Percentiles rank a stretch among this genome's conserved stretches.
Evolutionary conservation across 768 basidiomycete genomes (phyloP).

Genomic region (Lactarius sp.): DNA sequence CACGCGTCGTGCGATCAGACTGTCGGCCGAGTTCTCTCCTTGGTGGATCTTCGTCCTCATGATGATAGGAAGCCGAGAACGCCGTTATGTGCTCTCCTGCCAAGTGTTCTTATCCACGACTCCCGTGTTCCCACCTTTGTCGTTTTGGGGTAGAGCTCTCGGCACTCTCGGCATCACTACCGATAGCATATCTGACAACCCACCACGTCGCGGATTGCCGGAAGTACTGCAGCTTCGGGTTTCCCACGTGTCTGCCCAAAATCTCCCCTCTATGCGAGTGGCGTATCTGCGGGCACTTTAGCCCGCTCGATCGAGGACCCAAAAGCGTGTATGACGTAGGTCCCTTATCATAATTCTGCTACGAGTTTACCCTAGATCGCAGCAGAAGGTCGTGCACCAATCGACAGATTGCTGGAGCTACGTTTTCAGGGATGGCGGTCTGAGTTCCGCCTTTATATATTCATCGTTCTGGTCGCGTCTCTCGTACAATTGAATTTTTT

Average conservation of each 20-base stretch:
- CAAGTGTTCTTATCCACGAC: constrained; percentile 45
- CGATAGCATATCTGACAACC: constrained; percentile 41
- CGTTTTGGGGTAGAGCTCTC: constrained; percentile 49
- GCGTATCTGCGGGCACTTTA: neutral
- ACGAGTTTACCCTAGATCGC: neutral
- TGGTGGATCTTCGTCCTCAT: neutral
- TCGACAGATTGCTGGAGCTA: neutral
- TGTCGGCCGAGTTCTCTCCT: constrained; percentile 47
- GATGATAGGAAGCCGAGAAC: neutral
- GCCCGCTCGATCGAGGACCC: neutral
- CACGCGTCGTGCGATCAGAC: constrained; percentile 33
- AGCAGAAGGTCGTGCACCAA: neutral
- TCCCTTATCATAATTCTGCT: neutral
- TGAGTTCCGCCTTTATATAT: neutral
- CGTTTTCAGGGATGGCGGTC: neutral
- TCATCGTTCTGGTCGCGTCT: neutral
- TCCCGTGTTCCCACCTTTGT: constrained; percentile 44
- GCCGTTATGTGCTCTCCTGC: constrained; percentile 29
- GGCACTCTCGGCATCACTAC: constrained; percentile 29
- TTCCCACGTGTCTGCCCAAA: neutral
- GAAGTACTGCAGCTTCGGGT: neutral
- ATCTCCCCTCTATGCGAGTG: neutral
- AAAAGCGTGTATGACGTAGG: neutral
- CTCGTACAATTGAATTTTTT: neutral
- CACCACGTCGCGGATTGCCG: constrained; percentile 47